Evolutionary conservation across 495 filamentous ascomycete species (phyloP), one percentile per base, ranked within the genome.

Genomic region (Lichina pygmaea): DNA sequence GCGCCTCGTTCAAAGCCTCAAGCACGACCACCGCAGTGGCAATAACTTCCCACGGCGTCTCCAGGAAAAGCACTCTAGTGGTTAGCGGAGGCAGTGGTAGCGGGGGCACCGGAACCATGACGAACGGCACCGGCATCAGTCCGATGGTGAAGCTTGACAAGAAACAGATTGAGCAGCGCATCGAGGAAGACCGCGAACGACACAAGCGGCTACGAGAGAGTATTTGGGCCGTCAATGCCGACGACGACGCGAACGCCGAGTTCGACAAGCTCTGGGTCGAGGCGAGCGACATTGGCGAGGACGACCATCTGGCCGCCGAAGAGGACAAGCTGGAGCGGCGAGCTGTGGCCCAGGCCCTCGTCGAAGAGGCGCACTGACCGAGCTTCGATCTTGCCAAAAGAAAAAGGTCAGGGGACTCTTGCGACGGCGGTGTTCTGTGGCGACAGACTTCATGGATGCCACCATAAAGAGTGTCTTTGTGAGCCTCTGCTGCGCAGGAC

Each of bases 141-240:
- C 15, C 8, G 8, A 33, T 13, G 7, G 8, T 44, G 31, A 30
- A 71, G 46, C 63, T 85, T 10, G 84, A 94, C 54, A 86, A 84
- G 57, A 70, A 75, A 46, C 76, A 86, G 63, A 80, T 93, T 34
- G 84, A 94, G 60, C 86, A 94, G 63, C 61, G 89, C 44, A 94
- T 97, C 50, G 91, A 97, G 50, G 89, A 97, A 56, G 89, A 97
- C 60, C 66, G 89, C 7, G 91, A 97, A 58, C 67, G 89, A 38
- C 92, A 95, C 60, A 95, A 95, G 64, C 63, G 89, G 36, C 62
- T 81, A 49, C 59, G 89, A 12, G 89, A 97, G 57, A 78, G 70
- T 51, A 86, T 86, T 55, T 95, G 91, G 89, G 77, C 81, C 2
- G 72, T 93, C 3, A 70, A 66, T 42, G 61, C 63, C 7, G 63